Conservation (phyloP, 2,329 filamentous ascomycete genomes). For the Fusarium pininemorale region DNA sequence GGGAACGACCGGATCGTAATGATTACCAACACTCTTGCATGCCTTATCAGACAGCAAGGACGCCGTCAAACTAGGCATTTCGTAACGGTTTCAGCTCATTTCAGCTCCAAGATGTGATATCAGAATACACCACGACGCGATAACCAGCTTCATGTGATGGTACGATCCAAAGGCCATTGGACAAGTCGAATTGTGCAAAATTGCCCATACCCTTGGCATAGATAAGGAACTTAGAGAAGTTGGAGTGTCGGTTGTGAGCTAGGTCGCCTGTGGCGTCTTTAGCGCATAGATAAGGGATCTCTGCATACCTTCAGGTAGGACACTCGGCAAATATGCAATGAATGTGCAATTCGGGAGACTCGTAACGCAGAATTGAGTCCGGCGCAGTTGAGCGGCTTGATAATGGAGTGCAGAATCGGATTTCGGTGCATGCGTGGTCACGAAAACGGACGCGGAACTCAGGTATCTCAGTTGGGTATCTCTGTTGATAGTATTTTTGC, state of each 20-base stretch:
- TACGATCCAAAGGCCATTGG: neutral
- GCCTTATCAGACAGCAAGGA: conserved; percentile 7
- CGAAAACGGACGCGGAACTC: neutral
- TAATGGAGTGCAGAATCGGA: neutral
- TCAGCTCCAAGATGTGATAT: neutral
- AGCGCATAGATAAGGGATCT: conserved; percentile 38
- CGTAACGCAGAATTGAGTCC: neutral
- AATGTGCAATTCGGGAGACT: neutral
- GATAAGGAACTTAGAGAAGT: conserved; percentile 17
- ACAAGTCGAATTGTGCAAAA: neutral
- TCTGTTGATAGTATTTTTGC: neutral
- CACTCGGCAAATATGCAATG: neutral
- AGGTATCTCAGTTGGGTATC: conserved; percentile 15
- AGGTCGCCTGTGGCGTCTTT: conserved; percentile 26
- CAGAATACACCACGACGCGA: conserved; percentile 3
- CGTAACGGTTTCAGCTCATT: conserved; percentile 3
- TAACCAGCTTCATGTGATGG: neutral
- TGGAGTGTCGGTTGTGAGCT: neutral
- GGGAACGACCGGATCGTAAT: neutral
- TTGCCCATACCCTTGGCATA: conserved; percentile 8
- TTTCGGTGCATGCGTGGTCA: conserved; percentile 1
- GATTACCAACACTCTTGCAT: neutral
- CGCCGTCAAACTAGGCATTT: neutral
- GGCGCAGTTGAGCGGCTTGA: neutral
- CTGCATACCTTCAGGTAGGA: conserved; percentile 1